Base-by-base conservation (phyloP, 805 yeast species). In the Metschnikowia cerradonensis region DNA sequence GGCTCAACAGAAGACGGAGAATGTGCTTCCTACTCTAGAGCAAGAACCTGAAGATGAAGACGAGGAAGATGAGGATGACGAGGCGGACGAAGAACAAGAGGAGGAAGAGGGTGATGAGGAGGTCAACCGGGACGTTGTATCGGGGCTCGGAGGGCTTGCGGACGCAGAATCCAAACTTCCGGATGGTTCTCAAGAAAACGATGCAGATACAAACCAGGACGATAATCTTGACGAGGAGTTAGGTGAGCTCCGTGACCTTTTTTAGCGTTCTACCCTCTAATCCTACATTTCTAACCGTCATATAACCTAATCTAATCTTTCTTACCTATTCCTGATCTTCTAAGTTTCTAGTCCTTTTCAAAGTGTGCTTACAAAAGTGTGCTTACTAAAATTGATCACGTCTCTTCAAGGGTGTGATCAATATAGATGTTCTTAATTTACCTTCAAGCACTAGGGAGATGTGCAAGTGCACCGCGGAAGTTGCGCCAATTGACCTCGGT, bases 191-290 rank as follows among this genome's bases (percentile, higher is more conserved):
- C 38, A 42, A 34, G 71, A 67, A 1, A 69, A 65, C 11, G 73
- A 64, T 3, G 71, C 66, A 14, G 60, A 58, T 17, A 59, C 52
- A 32, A 60, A 56, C 20, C 61, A 55, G 30, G 56, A 59, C 15
- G 68, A 63, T 33, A 60, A 62, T 33, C 52, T 44, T 10, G 47
- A 60, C 45, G 74, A 70, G 47, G 75, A 71, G 49, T 65, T 72
- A 48, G 76, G 70, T 47, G 76, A 71, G 53, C 67, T 72, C 51
- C 61, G 57, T 47, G 61, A 59, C 10, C 54, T 57, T 11, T 57
- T 57, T 46, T 57, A 52, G 35, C 35, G 6, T n/a, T 14, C 35
- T 26, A 26, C 30, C 11, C 11, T 26, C 30, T 26, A 26, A 8
- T 8, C 11, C 30, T 26, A 10, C 13, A 26, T 8, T 26, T 26